These are phyloP conservation scores for Yamadazyma trypodendri DNA, from an alignment of 1,139 yeast species.

Conservation along the genomic window DNA sequence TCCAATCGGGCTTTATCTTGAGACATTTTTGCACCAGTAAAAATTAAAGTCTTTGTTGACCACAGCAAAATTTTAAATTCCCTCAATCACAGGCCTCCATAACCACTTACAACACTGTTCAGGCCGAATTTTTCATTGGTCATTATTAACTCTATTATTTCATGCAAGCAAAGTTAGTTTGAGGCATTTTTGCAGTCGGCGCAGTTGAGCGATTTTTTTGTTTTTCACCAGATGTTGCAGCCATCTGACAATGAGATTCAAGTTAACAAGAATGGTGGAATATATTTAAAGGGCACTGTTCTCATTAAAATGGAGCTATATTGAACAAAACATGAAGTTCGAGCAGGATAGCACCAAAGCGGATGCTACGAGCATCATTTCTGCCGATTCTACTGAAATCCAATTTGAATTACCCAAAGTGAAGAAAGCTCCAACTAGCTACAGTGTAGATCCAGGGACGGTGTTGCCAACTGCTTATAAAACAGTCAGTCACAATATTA, in stretches of 20 bases:
- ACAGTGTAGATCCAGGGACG: constrained; percentile 11
- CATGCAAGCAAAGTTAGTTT: not conserved
- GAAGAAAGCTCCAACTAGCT: constrained; percentile 17
- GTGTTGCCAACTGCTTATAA: constrained; percentile 37
- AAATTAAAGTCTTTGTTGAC: not conserved
- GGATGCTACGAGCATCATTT: not conserved
- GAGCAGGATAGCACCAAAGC: no score
- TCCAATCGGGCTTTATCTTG: not conserved
- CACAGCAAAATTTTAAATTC: not conserved
- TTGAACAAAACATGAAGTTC: no score
- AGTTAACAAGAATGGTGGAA: not conserved
- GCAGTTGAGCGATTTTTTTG: constrained; percentile 2
- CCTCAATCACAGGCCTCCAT: not conserved
- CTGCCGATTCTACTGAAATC: not conserved
- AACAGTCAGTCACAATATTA: constrained; percentile 38
- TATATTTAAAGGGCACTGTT: not conserved
- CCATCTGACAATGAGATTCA: not conserved
- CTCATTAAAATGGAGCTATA: not conserved
- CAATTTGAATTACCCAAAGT: not conserved
- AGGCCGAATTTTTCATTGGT: not conserved
- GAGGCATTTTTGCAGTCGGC: constrained; percentile 2
- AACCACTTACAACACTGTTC: not conserved
- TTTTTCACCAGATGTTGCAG: not conserved
- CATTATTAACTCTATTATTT: not conserved
- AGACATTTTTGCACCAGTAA: not conserved